Base-by-base conservation (phyloP, 2,329 filamentous ascomycete species). In the Catunica adiposa region DNA sequence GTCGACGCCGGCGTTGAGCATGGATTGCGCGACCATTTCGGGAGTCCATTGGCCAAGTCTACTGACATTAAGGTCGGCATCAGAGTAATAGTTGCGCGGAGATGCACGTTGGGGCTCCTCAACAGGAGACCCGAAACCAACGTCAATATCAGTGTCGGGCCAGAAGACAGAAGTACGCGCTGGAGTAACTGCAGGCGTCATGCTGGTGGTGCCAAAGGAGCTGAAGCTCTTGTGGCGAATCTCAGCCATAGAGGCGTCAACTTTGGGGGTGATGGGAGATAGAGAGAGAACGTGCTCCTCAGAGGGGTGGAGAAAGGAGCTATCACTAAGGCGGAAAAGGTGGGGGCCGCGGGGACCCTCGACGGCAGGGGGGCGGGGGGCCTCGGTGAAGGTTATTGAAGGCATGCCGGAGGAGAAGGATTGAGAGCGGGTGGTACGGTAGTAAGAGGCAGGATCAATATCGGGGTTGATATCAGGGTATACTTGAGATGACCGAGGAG, bases 281-380 rank as follows among this genome's bases (percentile, higher is more conserved):
- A 90, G 74, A 23, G 83, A 80, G 54, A 90, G 70, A 60, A 74
- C 69, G 58, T 73, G 68, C 62, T 76, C 69, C 59, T 75, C 72
- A 61, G 77, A 34, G 11, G 29, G 72, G 57, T 69, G 63, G 8
- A 48, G 44, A 58, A 68, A 71, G 57, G 63, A 72, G 64, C 81
- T 77, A 31, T 78, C 74, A 20, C 84, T 88, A 58, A 76, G 77
- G 61, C 86, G 80, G 68, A 95, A 95, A 15, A 95, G 76, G 69
- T 95, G 89, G 8, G 89, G 89, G 1, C 89, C 89, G 61, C 77
- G 78, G 1, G 89, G 89, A 0, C 89, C 89, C 65, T 88, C 77
- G 5, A 90, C 81, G 31, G 82, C 75, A 66, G 84, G 84, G 42
- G 69, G 62, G n/a, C 34, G 46, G 31, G 50, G n/a, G 37, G 50